phyloP scores from a whole-genome alignment of 768 basidiomycete species.

The Agaricus bisporus region DNA sequence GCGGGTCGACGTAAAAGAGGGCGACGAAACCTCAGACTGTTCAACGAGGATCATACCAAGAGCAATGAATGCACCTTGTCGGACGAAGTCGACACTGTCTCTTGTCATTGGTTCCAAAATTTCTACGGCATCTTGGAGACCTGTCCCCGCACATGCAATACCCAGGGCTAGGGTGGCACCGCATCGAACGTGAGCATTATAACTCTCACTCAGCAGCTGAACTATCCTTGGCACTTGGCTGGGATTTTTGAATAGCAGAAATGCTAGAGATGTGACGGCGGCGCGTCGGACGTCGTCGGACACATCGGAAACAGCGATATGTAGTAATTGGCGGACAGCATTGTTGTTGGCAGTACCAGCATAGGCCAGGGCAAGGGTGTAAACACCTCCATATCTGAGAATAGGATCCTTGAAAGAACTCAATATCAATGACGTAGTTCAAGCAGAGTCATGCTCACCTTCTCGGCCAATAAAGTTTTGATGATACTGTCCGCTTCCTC shows the following conservation, averaged over 20 bases:
- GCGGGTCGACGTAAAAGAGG: slow-evolving; percentile 75
- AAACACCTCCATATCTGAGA: slow-evolving; percentile 95
- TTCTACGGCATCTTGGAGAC: slow-evolving; percentile 91
- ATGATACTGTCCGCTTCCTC: slow-evolving; percentile 89
- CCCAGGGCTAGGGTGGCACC: slow-evolving; percentile 95
- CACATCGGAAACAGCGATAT: slow-evolving; percentile 97
- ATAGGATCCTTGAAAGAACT: slow-evolving; percentile 73
- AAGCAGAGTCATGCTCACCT: slow-evolving; percentile 42
- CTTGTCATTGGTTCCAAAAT: slow-evolving; percentile 98
- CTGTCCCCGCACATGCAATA: slow-evolving; percentile 96
- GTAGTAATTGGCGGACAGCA: slow-evolving; percentile 85
- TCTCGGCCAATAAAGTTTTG: slow-evolving; percentile 73
- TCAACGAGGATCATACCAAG: slow-evolving; percentile 96
- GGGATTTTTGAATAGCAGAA: slow-evolving; percentile 95
- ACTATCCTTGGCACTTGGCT: slow-evolving; percentile 95
- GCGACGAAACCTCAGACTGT: slow-evolving; percentile 86
- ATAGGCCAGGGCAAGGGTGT: slow-evolving; percentile 93
- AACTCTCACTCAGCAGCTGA: slow-evolving; percentile 94
- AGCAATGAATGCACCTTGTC: slow-evolving; percentile 94
- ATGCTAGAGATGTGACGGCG: slow-evolving; percentile 92
- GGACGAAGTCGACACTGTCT: slow-evolving; percentile 96
- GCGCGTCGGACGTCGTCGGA: slow-evolving; percentile 96
- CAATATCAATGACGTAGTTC: background rate
- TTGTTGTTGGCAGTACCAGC: slow-evolving; percentile 94
- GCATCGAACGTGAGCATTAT: slow-evolving; percentile 97